phyloP scores from a whole-genome alignment of 2,329 filamentous ascomycete species.

The Bipolaris zeicola region DNA sequence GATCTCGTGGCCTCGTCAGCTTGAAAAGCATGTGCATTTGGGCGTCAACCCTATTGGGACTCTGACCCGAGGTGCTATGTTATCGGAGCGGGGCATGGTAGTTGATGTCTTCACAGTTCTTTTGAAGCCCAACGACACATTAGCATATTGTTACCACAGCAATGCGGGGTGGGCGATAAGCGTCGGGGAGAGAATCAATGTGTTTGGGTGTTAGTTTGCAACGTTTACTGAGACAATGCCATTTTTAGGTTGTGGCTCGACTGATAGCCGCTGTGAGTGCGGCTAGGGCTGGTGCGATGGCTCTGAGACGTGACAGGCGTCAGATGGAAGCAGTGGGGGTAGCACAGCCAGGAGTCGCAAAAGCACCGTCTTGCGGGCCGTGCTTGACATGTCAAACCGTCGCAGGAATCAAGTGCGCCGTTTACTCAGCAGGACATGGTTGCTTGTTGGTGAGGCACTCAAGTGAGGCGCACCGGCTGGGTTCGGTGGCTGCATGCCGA shows the following conservation, averaged over 20 bases:
- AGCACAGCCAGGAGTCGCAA: neutral
- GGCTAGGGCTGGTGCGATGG: constrained; percentile 13
- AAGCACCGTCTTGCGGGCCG: neutral
- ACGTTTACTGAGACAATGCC: constrained; percentile 6
- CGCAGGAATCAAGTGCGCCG: neutral
- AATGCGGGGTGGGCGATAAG: constrained; percentile 6
- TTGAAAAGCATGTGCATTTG: constrained; percentile 1
- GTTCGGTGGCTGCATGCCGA: neutral
- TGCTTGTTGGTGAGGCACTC: neutral
- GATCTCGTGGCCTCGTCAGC: neutral
- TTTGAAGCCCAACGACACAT: constrained; percentile 5
- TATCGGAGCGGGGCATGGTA: neutral
- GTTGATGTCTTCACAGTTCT: neutral
- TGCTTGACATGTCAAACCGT: neutral
- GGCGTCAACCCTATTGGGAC: neutral
- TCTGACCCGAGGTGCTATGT: neutral
- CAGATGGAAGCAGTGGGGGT: neutral
- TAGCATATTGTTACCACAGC: constrained; percentile 5
- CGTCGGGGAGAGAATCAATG: neutral
- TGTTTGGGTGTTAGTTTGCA: neutral
- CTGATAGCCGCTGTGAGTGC: constrained; percentile 13
- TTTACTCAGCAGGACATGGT: neutral
- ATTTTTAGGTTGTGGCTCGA: constrained; percentile 4
- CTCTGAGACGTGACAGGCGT: constrained; percentile 7
- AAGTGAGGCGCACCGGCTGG: neutral